phyloP scores from a whole-genome alignment of 2,329 filamentous ascomycete genomes.

The Lasiodiplodia gonubiensis region DNA sequence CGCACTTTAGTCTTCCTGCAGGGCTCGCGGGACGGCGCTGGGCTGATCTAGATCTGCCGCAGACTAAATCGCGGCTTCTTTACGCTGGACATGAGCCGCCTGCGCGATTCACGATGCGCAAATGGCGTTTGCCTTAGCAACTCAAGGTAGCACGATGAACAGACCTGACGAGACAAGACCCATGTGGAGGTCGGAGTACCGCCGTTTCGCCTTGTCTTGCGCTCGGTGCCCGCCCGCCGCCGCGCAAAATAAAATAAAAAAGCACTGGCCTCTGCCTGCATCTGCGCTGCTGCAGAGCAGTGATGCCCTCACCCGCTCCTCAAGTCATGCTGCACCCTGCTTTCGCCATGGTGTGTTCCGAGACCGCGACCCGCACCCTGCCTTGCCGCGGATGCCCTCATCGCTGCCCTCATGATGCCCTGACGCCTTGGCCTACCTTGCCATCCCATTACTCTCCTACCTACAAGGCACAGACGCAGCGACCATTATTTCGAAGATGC shows the following conservation, averaged over 20 bases:
- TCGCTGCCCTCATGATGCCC: not conserved
- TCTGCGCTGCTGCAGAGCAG: not conserved
- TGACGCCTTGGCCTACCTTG: slow-evolving; percentile 26
- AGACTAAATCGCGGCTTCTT: not conserved
- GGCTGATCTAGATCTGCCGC: slow-evolving; percentile 8
- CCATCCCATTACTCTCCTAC: not conserved
- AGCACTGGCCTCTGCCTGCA: not conserved
- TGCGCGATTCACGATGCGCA: not conserved
- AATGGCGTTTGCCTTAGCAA: not conserved
- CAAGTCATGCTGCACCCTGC: not conserved
- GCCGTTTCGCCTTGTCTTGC: not conserved
- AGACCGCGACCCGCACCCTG: not conserved
- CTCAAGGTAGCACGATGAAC: not conserved
- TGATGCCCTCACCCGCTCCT: not conserved
- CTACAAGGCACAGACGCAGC: not conserved
- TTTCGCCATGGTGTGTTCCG: not conserved
- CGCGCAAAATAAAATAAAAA: too few relatives aligned
- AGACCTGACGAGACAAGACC: not conserved
- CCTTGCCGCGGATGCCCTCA: slow-evolving; percentile 10
- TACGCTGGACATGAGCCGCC: too few relatives aligned
- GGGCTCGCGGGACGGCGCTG: slow-evolving; percentile 3
- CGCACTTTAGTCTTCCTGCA: not conserved
- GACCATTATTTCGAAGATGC: not conserved
- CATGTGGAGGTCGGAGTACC: not conserved
- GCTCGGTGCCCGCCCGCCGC: slow-evolving; percentile 3